Evolutionary conservation across 2,329 filamentous ascomycete genomes (phyloP), one percentile per base, ranked within the genome.

Genomic region (Xylaria polymorpha): DNA sequence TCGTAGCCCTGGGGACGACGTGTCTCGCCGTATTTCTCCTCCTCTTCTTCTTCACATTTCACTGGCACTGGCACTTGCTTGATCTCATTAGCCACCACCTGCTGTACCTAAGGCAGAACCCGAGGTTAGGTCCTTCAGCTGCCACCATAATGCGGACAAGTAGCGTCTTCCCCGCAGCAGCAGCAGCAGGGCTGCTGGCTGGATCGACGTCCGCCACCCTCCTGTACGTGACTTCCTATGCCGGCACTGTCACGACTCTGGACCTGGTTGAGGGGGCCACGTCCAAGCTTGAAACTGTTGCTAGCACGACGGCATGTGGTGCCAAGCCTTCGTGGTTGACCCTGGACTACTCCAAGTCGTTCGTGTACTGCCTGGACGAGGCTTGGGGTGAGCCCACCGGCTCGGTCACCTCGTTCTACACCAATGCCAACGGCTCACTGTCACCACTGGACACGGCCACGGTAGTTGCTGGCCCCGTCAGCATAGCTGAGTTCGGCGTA

Each of bases 341-440:
- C 22, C 81, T 89, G 22, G 85, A 89, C 75, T 77, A 81, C 66
- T 74, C 80, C 55, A 82, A 84, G 69, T 80, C 81, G 25, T 77
- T 83, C 14, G 80, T 92, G 12, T 89, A 87, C 79, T 91, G 89
- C 78, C 74, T 87, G 53, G 85, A 92, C 72, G 90, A 92, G 81
- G 86, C 84, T 25, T 73, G 74, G 65, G 63, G 37, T 50, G 66
- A 64, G 29, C 62, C 71, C 29, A 70, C 64, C 25, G 76, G 76
- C n/a, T 60, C 71, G 57, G 65, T 78, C 62, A 72, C 74, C 61
- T 75, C 76, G 48, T 76, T 77, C 67, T 79, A 85, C 53, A 76
- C 77, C 25, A 72, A 77, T 4, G 75, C 79, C n/a, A 83, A 86
- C 70, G 87, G 86, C 60, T 82, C 83, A 1, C 77, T 91, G 66